A percentile compares a stretch with the other conserved stretches of the same genome.
Conservation (phyloP, 768 basidiomycete species). For the Lactifluus volemus region DNA sequence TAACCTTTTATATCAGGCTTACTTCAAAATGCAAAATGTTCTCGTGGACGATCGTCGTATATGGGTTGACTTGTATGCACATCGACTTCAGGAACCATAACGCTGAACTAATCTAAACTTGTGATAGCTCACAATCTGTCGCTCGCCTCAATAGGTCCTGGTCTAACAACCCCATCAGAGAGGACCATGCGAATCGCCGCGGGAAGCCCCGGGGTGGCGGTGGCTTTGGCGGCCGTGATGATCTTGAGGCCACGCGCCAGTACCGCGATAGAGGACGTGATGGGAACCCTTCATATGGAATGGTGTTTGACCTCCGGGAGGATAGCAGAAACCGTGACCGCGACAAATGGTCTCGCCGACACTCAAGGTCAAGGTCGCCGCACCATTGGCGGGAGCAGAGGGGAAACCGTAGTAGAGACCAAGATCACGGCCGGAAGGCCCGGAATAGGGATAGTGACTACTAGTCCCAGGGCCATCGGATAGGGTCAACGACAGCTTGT, state of each 20-base stretch:
- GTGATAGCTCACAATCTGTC: slow-evolving; percentile 80
- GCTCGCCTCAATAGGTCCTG: slow-evolving; percentile 74
- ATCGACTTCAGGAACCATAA: neutral
- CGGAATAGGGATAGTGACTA: slow-evolving; percentile 8
- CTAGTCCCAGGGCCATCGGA: neutral
- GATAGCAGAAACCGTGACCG: slow-evolving; percentile 6
- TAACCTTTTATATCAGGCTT: slow-evolving; percentile 49
- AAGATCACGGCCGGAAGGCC: neutral
- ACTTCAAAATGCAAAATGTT: slow-evolving; percentile 99
- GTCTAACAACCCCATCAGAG: slow-evolving; percentile 65
- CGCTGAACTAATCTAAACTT: slow-evolving; percentile 19
- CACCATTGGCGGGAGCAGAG: slow-evolving; percentile 39
- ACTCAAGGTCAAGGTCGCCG: slow-evolving; percentile 20
- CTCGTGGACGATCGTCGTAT: slow-evolving; percentile 95
- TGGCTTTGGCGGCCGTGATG: slow-evolving; percentile 64
- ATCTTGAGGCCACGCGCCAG: slow-evolving; percentile 61
- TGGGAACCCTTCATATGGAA: slow-evolving; percentile 45
- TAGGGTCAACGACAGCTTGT: neutral
- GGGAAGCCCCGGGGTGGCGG: slow-evolving; percentile 25
- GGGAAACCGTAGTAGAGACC: slow-evolving; percentile 33
- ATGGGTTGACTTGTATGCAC: slow-evolving; percentile 95
- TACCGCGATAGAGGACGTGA: slow-evolving; percentile 44
- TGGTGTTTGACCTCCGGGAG: slow-evolving; percentile 75
- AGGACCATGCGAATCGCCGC: slow-evolving; percentile 30
- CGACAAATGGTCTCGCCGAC: slow-evolving; percentile 27